Evolutionary conservation across 2,329 filamentous ascomycete species (phyloP).

Genomic region (Leptographium lundbergii): DNA sequence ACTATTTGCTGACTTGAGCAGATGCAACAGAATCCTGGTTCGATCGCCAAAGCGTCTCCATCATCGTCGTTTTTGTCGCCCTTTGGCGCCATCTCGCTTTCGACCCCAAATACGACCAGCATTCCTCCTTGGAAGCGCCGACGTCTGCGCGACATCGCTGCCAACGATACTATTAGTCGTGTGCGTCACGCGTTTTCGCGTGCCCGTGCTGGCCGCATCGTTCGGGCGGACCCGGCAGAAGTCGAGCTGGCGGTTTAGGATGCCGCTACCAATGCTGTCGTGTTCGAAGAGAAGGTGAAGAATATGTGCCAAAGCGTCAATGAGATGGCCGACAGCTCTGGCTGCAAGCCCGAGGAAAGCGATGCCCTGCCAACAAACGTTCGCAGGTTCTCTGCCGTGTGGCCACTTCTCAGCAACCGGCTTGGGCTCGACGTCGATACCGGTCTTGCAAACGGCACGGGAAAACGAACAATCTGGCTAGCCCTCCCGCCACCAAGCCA

Average conservation of each 20-base stretch:
- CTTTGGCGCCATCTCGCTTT: background rate
- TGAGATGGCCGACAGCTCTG: background rate
- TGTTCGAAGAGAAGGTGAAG: background rate
- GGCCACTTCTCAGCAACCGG: background rate
- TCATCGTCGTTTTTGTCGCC: background rate
- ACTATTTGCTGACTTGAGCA: background rate
- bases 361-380: background rate
- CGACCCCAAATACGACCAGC: background rate
- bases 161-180: background rate
- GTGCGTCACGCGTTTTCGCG: background rate
- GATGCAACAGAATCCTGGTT: too few relatives aligned
- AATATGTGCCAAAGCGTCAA: background rate
- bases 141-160: background rate
- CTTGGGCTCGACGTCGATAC: background rate
- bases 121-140: slow-evolving; percentile 1
- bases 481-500: background rate
- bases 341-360: background rate
- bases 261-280: background rate
- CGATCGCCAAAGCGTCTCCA: background rate
- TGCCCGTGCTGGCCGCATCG: background rate
- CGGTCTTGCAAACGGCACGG: background rate
- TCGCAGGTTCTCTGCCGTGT: background rate
- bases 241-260: slow-evolving; percentile 2
- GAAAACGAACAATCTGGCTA: background rate
- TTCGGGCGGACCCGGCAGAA: background rate